Evolutionary conservation across 805 yeast species (phyloP), one percentile per base, ranked within the genome.

Genomic region (Starmerella cellae): DNA sequence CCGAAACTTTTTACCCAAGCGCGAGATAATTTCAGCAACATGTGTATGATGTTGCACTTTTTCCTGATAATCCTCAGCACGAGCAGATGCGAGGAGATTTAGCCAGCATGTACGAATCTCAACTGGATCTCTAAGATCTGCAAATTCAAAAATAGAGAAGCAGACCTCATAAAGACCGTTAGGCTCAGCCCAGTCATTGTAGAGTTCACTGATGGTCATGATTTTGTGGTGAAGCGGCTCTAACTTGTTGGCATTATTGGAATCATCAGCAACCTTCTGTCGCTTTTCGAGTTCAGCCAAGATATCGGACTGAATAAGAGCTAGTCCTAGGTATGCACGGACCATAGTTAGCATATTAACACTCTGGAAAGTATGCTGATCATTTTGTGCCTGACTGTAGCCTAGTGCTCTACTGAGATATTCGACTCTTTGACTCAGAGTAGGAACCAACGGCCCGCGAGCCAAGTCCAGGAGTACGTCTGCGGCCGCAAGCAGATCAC

Each of bases 341-440:
- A 87, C 79, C 52, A 71, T 66, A 10, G 75, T 67, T 1, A 83
- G 70, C 44, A 88, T 65, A 53, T 75, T 76, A 23, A 78, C 74
- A 71, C 84, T 78, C 47, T 77, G 75, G 54, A 82, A 93, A 51
- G 88, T 71, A 55, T 78, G 69, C 45, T 70, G 73, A 24, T 88
- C 82, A 18, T 31, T 17, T 35, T 73, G 76, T 60, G 94, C 80
- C 56, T 83, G 82, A 60, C 94, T 81, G 65, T 83, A 85, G 2
- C 95, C 95, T 60, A 80, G 81, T 1, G 96, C 96, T 51, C 96
- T 72, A 1, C 96, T 82, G 42, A 91, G 66, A 57, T 73, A 84
- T 60, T 87, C 95, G 35, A 88, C 79, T 58, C 98, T 73, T 54
- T 79, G 78, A 30, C 72, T 69, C 44, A 88, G 68, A 29, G 71